Percentiles rank a stretch among this genome's conserved stretches.
Conservation (phyloP, 2,329 filamentous ascomycete species). For the Cladosporium sp. region DNA sequence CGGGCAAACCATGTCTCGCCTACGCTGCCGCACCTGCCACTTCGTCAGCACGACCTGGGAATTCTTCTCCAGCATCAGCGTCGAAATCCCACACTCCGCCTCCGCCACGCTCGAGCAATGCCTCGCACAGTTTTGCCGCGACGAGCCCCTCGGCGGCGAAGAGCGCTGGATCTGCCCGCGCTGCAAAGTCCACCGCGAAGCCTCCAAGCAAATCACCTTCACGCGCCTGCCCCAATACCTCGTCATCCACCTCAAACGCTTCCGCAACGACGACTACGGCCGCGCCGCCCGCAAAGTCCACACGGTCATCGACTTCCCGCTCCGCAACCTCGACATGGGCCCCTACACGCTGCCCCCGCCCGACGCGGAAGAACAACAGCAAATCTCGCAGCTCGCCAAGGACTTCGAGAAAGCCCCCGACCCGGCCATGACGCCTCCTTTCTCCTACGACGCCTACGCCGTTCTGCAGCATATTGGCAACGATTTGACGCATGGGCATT, state of each 20-base stretch:
- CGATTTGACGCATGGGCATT: conserved; percentile 69
- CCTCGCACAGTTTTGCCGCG: conserved; percentile 62
- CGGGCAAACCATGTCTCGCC: conserved; percentile 59
- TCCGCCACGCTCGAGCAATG: conserved; percentile 62
- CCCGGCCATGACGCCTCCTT: conserved; percentile 50
- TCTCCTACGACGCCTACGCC: conserved; percentile 79
- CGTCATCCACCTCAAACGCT: conserved; percentile 71
- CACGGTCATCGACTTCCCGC: conserved; percentile 69
- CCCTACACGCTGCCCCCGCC: conserved; percentile 54
- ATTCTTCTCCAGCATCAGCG: conserved; percentile 65
- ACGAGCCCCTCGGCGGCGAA: conserved; percentile 63
- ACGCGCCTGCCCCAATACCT: conserved; percentile 75
- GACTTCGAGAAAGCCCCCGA: conserved; percentile 35
- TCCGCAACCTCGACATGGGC: conserved; percentile 62
- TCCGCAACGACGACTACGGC: conserved; percentile 50
- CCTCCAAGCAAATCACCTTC: conserved; percentile 66
- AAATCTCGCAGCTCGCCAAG: conserved; percentile 30
- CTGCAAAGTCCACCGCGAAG: conserved; percentile 64
- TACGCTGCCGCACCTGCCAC: conserved; percentile 57
- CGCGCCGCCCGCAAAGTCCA: conserved; percentile 62
- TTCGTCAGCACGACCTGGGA: conserved; percentile 63
- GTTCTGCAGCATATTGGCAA: conserved; percentile 72
- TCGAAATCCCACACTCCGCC: conserved; percentile 62
- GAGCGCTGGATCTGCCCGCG: conserved; percentile 68
- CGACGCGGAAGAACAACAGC: conserved; percentile 15